phyloP scores from a whole-genome alignment of 2,329 filamentous ascomycete genomes.

The Fusarium abutilonis region DNA sequence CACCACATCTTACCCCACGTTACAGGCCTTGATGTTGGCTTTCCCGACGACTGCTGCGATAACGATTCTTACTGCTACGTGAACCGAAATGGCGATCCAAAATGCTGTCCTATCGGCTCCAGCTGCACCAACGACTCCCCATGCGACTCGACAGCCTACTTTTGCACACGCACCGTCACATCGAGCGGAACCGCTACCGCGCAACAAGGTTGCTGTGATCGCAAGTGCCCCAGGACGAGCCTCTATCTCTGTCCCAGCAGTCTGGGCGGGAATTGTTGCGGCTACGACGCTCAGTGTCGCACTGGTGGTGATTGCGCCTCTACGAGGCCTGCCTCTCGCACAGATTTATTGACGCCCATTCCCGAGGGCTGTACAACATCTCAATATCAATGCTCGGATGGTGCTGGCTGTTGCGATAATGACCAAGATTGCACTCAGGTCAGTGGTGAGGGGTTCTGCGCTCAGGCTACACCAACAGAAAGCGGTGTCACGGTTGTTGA shows the following conservation, averaged over 20 bases:
- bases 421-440: slow-evolving; percentile 56
- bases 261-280: slow-evolving; percentile 62
- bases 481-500: slow-evolving; percentile 47
- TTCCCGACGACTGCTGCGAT: slow-evolving; percentile 53
- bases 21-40: slow-evolving; percentile 56
- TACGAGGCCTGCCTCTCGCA: slow-evolving; percentile 40
- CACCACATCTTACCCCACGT: slow-evolving; percentile 1
- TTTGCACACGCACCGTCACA: slow-evolving; percentile 48
- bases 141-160: slow-evolving; percentile 50
- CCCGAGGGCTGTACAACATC: slow-evolving; percentile 57
- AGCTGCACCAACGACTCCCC: slow-evolving; percentile 52
- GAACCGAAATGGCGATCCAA: slow-evolving; percentile 45
- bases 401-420: slow-evolving; percentile 61
- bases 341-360: slow-evolving; percentile 49
- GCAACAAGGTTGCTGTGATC: slow-evolving; percentile 52
- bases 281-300: slow-evolving; percentile 56
- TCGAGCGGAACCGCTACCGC: slow-evolving; percentile 43
- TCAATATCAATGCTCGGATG: slow-evolving; percentile 57
- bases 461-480: slow-evolving; percentile 48
- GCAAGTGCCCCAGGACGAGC: slow-evolving; percentile 54
- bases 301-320: slow-evolving; percentile 51
- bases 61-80: slow-evolving; percentile 60
- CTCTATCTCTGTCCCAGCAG: slow-evolving; percentile 56
- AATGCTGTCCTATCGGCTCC: slow-evolving; percentile 57
- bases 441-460: slow-evolving; percentile 53